Evolutionary conservation across 2,329 filamentous ascomycete species (phyloP).

Genomic region (Calonectria pseudoreteaudii): DNA sequence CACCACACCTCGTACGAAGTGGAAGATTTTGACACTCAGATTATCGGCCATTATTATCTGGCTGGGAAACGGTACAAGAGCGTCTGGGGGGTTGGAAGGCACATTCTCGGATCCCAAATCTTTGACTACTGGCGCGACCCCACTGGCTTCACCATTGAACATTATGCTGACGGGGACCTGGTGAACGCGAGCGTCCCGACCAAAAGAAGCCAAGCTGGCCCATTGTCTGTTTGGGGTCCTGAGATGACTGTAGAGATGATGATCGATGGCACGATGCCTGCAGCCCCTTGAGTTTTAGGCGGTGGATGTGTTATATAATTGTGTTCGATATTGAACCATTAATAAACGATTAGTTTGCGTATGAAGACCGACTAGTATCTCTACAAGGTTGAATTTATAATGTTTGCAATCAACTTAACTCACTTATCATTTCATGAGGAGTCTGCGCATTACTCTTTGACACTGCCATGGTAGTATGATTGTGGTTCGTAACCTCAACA

Average conservation of each 20-base stretch:
- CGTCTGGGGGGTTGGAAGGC: constrained; percentile 72
- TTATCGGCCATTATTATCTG: constrained; percentile 70
- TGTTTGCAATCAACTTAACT: no score
- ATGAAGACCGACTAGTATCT: not conserved
- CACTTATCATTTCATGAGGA: no score
- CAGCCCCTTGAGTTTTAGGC: not conserved
- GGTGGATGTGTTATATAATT: not conserved
- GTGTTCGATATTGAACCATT: not conserved
- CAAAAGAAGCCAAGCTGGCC: not conserved
- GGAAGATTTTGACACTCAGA: constrained; percentile 71
- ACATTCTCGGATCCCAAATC: constrained; percentile 62
- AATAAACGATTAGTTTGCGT: not conserved
- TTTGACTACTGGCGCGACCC: constrained; percentile 19
- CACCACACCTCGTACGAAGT: constrained; percentile 56
- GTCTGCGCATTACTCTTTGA: no score
- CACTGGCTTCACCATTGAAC: constrained; percentile 57
- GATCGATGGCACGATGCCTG: not conserved
- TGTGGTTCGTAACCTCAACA: no score
- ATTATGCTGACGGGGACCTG: constrained; percentile 72
- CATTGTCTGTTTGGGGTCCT: constrained; percentile 6
- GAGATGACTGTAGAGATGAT: not conserved
- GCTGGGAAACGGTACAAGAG: constrained; percentile 62
- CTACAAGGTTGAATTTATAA: no score
- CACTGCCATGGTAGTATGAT: no score
- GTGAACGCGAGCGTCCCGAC: constrained; percentile 54